Evolutionary conservation across 371 early-diverging fungal genomes (phyloP), one percentile per base, ranked within the genome.

Genomic region (Sporodiniella umbellata): DNA sequence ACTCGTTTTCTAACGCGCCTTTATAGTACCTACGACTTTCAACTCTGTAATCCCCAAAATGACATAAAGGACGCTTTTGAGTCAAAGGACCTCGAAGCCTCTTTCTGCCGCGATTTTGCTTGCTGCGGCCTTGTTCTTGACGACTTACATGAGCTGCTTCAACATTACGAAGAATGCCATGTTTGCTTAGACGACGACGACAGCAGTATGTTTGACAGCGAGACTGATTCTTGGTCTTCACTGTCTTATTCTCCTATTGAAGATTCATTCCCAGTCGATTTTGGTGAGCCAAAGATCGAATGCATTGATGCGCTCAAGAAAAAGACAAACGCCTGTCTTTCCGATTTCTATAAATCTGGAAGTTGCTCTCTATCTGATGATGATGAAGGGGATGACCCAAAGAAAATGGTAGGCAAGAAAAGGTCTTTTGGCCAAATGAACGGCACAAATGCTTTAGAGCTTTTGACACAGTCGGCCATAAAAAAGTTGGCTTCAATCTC

Each of bases 101-200:
- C 81, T 42, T 95, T 88, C 67, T 95, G 94, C 79, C 87, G 89
- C 64, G 91, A 96, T 78, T 96, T 95, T 60, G 79, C 80, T 46
- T 96, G 96, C 78, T 96, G 96, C 63, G 96, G 95, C 7, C 67
- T 88, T 40, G 70, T 83, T 28, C 78, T 96, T 45, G 78, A 80
- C 38, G 89, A 91, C 67, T 80, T 96, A 54, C 95, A 95, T 74
- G 94, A 92, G 56, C 85, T 96, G 44, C 74, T 95, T 48, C 92
- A 93, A 60, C 96, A 96, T 72, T 94, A 93, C 70, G 96, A 96
- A 68, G 94, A 94, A 64, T 83, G 83, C 59, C 97, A 96, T 63
- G 95, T 93, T 43, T 86, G 84, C 35, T 74, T 93, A 23, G 94
- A 92, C 62, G 86, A 85, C 11, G 86, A 85, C 18, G 92, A 93